A percentile compares a stretch with the other conserved stretches of the same genome.
phyloP scores from a whole-genome alignment of 176 grass and related monocot species.

The Ensete ventricosum region DNA sequence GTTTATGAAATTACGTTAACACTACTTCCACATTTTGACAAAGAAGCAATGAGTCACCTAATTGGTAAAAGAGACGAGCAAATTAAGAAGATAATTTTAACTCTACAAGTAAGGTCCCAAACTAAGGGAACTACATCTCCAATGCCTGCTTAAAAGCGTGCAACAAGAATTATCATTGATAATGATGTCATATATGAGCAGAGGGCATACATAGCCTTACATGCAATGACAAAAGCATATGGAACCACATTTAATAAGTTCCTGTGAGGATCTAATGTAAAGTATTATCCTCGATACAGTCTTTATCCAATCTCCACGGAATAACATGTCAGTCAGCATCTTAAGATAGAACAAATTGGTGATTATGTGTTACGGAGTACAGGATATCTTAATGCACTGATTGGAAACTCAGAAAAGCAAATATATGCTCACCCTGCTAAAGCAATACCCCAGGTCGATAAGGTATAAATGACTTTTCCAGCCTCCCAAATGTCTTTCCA shows the following conservation, averaged over 20 bases:
- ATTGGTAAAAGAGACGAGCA: neutral
- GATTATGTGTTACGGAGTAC: neutral
- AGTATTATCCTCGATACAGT: neutral
- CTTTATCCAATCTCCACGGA: neutral
- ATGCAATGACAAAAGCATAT: neutral
- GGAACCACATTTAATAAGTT: neutral
- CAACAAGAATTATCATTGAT: neutral
- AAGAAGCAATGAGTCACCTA: neutral
- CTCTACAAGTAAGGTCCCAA: neutral
- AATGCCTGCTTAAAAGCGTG: neutral
- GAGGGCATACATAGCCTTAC: neutral
- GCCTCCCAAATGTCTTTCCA: conserved; percentile 93
- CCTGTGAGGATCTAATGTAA: neutral
- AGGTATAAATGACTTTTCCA: conserved; percentile 72
- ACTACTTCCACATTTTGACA: neutral
- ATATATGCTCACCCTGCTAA: conserved; percentile 51
- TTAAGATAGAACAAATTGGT: neutral
- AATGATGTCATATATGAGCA: neutral
- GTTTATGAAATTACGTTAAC: neutral
- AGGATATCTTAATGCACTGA: neutral
- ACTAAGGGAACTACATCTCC: neutral
- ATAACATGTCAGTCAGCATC: neutral
- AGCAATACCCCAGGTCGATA: conserved; percentile 79
- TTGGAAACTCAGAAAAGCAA: neutral
- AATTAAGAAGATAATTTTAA: neutral